Base-by-base conservation (phyloP, 2,329 filamentous ascomycete species). In the Neofusicoccum laricinum region DNA sequence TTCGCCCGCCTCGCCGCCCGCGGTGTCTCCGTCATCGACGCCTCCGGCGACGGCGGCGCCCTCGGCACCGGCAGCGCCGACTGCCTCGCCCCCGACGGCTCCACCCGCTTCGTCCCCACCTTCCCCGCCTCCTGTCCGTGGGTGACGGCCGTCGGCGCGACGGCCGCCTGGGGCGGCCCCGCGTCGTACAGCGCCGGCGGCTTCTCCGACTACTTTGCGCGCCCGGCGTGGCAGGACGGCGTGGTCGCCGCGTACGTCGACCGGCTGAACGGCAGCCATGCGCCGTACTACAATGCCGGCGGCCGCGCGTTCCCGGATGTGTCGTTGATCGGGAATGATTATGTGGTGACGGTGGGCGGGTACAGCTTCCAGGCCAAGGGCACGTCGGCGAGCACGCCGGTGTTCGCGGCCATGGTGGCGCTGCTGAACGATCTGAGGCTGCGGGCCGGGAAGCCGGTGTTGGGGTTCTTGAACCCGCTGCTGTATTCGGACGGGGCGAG, bases 391-490 rank as follows among this genome's bases (percentile, higher is more conserved):
- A 67, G 69, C 34, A 67, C 70, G 36, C 71, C 71, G 0, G 67
- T 69, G 0, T 67, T 70, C 1, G 70, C 68, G 1, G 70, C 69
- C 21, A 69, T 71, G 25, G 66, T 73, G 43, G 67, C 70, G 53
- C 53, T 71, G 50, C 75, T 85, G 32, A 84, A 84, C 65, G 83
- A 85, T 69, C 80, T 80, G 70, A 72, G 82, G 17, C 69, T 84
- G 34, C 76, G 76, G 8, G 75, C 70, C 0, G 79, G 78, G 1
- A 84, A 84, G 71, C 71, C 75, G 5, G 72, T 81, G 0, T 76
- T 86, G 10, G 84, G 83, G 0, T 85, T 85, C 67, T 71, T 85
- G 32, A 82, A 85, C 55, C 82, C 79, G 1, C 77, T 79, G 45
- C 69, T 85, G 48, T 72, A 72, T 41, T 62, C 46, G 14, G 67